A percentile compares a stretch with the other conserved stretches of the same genome.
These are phyloP conservation scores for Psidium guajava DNA, from an alignment of 345 rosid genomes.

Conservation along the genomic window DNA sequence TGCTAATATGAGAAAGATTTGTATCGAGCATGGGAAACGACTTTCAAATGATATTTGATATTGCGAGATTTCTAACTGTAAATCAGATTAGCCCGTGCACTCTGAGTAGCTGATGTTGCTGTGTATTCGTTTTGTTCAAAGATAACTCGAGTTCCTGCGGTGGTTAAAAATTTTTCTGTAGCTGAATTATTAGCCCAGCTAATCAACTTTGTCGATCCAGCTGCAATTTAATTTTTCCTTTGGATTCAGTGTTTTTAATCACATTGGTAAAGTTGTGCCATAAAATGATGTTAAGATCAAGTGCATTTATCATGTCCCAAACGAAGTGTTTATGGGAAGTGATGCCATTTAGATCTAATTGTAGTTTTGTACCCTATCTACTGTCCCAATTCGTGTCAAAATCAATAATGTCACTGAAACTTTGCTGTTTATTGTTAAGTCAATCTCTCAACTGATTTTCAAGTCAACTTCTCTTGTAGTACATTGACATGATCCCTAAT, in stretches of 20 bases:
- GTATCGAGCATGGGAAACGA: not conserved
- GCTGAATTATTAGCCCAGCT: not conserved
- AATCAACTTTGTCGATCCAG: not conserved
- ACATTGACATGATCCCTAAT: not conserved
- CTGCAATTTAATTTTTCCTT: not conserved
- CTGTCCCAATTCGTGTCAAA: not conserved
- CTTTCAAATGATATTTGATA: not conserved
- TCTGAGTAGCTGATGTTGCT: not conserved
- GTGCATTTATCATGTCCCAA: not conserved
- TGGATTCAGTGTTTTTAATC: not conserved
- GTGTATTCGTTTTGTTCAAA: not conserved
- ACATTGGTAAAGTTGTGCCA: not conserved
- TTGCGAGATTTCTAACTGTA: not conserved
- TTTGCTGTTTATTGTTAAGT: not conserved
- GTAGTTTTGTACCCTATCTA: not conserved
- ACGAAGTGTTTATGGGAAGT: not conserved
- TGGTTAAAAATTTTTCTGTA: not conserved
- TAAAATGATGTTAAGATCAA: not conserved
- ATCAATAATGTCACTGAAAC: not conserved
- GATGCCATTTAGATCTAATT: not conserved
- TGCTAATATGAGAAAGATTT: not conserved
- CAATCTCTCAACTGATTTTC: not conserved
- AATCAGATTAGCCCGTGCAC: not conserved
- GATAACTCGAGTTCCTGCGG: not conserved
- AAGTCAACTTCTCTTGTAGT: not conserved